phyloP scores from a whole-genome alignment of 73 alveolate genomes.

The Paramecium pentaurelia region DNA sequence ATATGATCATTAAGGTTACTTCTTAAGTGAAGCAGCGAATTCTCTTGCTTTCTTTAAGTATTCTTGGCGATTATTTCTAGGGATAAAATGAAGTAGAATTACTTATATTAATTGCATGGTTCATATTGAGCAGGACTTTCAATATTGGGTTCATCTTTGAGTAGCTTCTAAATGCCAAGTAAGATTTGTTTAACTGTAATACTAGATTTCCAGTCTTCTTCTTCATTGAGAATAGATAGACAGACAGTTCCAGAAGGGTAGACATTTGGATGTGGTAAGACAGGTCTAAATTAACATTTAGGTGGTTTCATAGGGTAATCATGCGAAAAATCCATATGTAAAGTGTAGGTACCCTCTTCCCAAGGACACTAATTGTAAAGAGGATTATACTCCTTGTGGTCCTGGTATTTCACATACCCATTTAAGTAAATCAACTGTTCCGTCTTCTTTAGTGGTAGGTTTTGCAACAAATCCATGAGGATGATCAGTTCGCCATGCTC shows the following conservation, averaged over 20 bases:
- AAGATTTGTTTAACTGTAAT: slow-evolving; percentile 73
- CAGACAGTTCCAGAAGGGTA: slow-evolving; percentile 84
- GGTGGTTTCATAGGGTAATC: slow-evolving; percentile 82
- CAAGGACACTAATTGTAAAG: slow-evolving; percentile 58
- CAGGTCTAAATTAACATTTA: slow-evolving; percentile 77
- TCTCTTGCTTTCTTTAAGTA: slow-evolving; percentile 55
- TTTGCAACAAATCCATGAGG: slow-evolving; percentile 63
- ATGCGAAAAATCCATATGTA: slow-evolving; percentile 73
- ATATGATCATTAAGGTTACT: neutral
- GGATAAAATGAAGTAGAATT: slow-evolving; percentile 52
- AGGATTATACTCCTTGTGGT: slow-evolving; percentile 55
- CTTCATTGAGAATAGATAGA: slow-evolving; percentile 76
- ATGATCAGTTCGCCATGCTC: slow-evolving; percentile 57
- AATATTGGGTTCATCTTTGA: slow-evolving; percentile 73
- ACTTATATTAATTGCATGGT: slow-evolving; percentile 73
- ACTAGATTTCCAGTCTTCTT: slow-evolving; percentile 83
- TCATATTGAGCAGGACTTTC: slow-evolving; percentile 81
- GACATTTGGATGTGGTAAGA: slow-evolving; percentile 78
- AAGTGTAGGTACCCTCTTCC: slow-evolving; percentile 79
- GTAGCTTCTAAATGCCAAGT: slow-evolving; percentile 72
- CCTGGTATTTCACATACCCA: slow-evolving; percentile 64
- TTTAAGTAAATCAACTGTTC: slow-evolving; percentile 46
- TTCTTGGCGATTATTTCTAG: slow-evolving; percentile 42
- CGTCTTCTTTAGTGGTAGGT: slow-evolving; percentile 59
- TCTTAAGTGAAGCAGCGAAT: slow-evolving; percentile 35